Evolutionary conservation across 495 filamentous ascomycete species (phyloP).

Genomic region (Penicillium riverlandense): DNA sequence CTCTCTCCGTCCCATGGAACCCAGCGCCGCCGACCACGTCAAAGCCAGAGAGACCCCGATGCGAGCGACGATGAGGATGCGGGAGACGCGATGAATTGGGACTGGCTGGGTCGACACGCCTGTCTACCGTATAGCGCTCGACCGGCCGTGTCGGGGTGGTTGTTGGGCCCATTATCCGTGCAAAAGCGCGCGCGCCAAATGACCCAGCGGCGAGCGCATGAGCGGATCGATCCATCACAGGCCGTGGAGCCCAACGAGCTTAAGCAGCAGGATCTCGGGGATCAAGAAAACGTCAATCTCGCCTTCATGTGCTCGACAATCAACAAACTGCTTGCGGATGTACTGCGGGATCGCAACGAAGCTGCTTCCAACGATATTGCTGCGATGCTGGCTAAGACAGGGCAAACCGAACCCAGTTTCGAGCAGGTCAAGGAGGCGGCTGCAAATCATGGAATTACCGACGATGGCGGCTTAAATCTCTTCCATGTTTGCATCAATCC

Average conservation of each 20-base stretch:
- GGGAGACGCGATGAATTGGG: conserved; percentile 80
- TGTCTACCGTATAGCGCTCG: conserved; percentile 65
- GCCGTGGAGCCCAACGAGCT: conserved; percentile 68
- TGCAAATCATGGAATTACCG: conserved; percentile 48
- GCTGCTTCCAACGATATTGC: too few relatives aligned
- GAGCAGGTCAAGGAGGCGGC: conserved; percentile 36
- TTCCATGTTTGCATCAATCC: conserved; percentile 87
- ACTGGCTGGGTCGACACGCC: conserved; percentile 67
- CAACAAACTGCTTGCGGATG: conserved; percentile 33
- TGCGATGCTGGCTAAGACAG: conserved; percentile 20
- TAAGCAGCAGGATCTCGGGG: conserved; percentile 59
- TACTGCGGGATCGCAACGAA: conserved; percentile 26
- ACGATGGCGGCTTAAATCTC: conserved; percentile 61
- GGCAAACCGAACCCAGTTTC: conserved; percentile 19
- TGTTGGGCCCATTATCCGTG: conserved; percentile 82
- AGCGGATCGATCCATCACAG: conserved; percentile 55
- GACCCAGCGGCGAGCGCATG: conserved; percentile 56
- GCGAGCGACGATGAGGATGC: conserved; percentile 54
- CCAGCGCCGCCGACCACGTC: conserved; percentile 24
- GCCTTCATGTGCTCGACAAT: conserved; percentile 63
- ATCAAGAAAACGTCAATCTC: conserved; percentile 66
- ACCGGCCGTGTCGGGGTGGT: conserved; percentile 73
- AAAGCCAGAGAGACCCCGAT: conserved; percentile 31
- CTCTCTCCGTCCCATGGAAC: conserved; percentile 11
- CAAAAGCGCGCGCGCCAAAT: conserved; percentile 70